Percentiles rank a stretch among this genome's conserved stretches.
Evolutionary conservation across 164 flowering plant species (phyloP).

Genomic region (Platanus orientalis): DNA sequence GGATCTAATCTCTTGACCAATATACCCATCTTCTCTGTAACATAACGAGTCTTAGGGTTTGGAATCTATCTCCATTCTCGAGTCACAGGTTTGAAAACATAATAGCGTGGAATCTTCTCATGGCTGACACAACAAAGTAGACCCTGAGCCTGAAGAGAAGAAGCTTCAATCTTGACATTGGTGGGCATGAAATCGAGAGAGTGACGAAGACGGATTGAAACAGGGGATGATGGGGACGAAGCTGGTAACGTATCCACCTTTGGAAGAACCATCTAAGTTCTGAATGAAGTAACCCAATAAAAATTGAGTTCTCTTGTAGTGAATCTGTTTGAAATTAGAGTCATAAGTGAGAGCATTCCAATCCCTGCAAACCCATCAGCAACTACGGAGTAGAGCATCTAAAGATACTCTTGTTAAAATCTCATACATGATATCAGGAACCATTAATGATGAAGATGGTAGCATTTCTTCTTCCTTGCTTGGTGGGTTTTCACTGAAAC

Average conservation of each 20-base stretch:
- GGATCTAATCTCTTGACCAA: neutral
- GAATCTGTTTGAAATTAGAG: neutral
- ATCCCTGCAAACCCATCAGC: neutral
- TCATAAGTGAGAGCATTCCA: neutral
- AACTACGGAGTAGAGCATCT: neutral
- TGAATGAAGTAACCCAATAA: conserved; percentile 1
- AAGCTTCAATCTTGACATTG: neutral
- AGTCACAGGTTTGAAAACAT: neutral
- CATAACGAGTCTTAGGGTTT: neutral
- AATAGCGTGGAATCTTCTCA: neutral
- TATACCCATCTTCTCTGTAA: neutral
- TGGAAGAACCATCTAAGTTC: neutral
- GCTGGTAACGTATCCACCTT: neutral
- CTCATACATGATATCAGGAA: neutral
- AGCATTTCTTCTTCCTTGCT: too few relatives aligned
- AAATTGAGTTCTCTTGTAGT: neutral
- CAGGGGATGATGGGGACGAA: neutral
- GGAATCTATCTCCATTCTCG: neutral
- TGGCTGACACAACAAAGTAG: conserved; percentile 1
- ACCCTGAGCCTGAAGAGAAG: neutral
- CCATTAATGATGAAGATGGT: too few relatives aligned
- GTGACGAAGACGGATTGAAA: neutral
- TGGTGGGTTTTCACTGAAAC: too few relatives aligned
- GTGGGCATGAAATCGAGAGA: neutral
- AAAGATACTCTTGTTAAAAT: neutral